Base-by-base conservation (phyloP, 2,329 filamentous ascomycete species). In the Alternaria tenuissima region DNA sequence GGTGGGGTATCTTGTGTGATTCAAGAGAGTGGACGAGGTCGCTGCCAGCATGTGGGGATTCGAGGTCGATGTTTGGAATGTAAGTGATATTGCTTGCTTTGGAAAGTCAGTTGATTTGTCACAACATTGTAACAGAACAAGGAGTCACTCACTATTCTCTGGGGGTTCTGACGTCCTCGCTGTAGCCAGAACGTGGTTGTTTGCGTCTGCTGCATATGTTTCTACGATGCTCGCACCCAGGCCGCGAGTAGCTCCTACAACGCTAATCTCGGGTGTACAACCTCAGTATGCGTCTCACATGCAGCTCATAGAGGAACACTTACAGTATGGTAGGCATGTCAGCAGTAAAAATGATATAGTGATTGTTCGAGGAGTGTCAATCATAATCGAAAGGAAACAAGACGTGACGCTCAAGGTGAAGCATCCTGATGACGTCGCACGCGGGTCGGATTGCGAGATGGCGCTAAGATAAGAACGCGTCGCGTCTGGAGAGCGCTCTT, bases 221-320 rank as follows among this genome's bases (percentile, higher is more conserved):
- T 86, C 85, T 30, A 82, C 82, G 28, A 92, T 81, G 18, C 86
- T 85, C 49, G 85, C 86, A 4, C 90, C 90, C 4, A 92, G 83
- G 54, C 90, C 90, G 42, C 89, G 84, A 1, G 89, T 91, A 3
- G 88, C 89, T 48, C 89, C 89, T 28, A 92, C 81, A 28, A 92
- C 82, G 16, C 34, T 38, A 38, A 38, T 38, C 16, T 38, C 16
- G 7, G 14, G 34, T 38, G 3, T n/a, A 38, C 34, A 36, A 36
- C 6, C 11, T 38, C 34, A 38, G 16, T 38, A 38, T 38, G 34
- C 14, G 34, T 38, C 34, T n/a, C 16, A 8, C 14, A n/a, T 38
- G 16, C 34, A 38, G 34, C 3, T 38, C 6, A 0, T n/a, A 38
- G 16, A 38, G 34, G 34, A 16, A n/a, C 16, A 38, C 34, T 38